A percentile compares a stretch with the other conserved stretches of the same genome.
Conservation (phyloP, 1,284 basidiomycete species). For the Boletellus deceptivus region DNA sequence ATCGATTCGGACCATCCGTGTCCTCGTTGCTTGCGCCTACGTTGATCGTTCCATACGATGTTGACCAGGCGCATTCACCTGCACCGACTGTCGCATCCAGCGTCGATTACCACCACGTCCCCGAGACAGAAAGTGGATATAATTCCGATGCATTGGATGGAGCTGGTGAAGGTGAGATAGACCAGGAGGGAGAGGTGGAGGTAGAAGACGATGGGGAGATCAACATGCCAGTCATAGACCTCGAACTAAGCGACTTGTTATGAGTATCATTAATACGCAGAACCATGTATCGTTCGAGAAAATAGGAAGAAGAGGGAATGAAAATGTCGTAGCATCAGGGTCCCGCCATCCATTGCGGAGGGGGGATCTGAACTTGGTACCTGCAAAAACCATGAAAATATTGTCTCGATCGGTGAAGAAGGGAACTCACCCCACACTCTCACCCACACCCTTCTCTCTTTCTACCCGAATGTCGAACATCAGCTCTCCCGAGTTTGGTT, state of each 20-base stretch:
- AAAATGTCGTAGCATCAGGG: conserved; percentile 10
- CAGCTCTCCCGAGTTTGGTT: conserved; percentile 61
- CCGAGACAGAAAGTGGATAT: conserved; percentile 46
- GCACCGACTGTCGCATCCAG: conserved; percentile 49
- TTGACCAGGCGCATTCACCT: conserved; percentile 43
- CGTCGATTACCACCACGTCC: conserved; percentile 37
- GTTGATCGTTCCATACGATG: conserved; percentile 20
- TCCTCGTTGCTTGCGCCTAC: conserved; percentile 24
- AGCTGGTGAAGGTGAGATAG: conserved; percentile 26
- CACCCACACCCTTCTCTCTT: conserved; percentile 74
- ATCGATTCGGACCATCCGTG: conserved; percentile 26
- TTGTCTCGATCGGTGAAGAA: neutral
- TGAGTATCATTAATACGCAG: conserved; percentile 12
- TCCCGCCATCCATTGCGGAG: conserved; percentile 46
- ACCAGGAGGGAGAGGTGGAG: conserved; percentile 28
- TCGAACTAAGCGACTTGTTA: conserved; percentile 26
- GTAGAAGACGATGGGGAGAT: conserved; percentile 24
- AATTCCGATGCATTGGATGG: conserved; percentile 42
- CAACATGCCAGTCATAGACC: conserved; percentile 27
- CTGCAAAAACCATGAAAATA: conserved; percentile 30
- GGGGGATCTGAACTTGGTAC: conserved; percentile 48
- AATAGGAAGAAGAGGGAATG: neutral
- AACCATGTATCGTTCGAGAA: neutral
- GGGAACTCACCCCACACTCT: conserved; percentile 63
- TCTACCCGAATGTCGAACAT: conserved; percentile 90